Percentiles rank a stretch among this genome's conserved stretches.
phyloP scores from a whole-genome alignment of 441 rosid genomes.

The Biscutella auriculata region DNA sequence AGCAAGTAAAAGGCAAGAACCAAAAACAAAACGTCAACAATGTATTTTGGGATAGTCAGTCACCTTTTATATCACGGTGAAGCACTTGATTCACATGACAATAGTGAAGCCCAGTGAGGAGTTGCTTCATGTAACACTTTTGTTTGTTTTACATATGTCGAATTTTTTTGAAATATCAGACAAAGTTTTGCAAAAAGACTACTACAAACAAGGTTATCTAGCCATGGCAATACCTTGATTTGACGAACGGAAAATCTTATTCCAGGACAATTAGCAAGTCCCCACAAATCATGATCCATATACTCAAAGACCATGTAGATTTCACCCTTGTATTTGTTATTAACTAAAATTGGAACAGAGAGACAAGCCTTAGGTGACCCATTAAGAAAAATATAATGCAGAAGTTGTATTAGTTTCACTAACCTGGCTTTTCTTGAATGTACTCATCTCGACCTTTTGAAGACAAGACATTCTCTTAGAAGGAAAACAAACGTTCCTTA shows the following conservation, averaged over 20 bases:
- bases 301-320: slow-evolving; percentile 96
- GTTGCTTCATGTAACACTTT: slow-evolving; percentile 90
- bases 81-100: slow-evolving; percentile 90
- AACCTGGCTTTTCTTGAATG: slow-evolving; percentile 72
- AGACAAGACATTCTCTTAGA: no score
- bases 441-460: slow-evolving; percentile 67
- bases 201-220: neutral
- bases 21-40: neutral
- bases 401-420: slow-evolving; percentile 10
- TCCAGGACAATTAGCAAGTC: slow-evolving; percentile 95
- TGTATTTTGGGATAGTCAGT: neutral
- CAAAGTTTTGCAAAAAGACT: no score
- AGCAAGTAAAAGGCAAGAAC: neutral
- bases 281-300: slow-evolving; percentile 97
- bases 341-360: slow-evolving; percentile 31
- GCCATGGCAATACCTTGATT: slow-evolving; percentile 29
- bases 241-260: slow-evolving; percentile 65
- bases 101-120: slow-evolving; percentile 82
- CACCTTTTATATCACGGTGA: slow-evolving; percentile 93
- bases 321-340: slow-evolving; percentile 81
- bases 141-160: no score
- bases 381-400: neutral
- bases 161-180: no score
- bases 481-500: no score
- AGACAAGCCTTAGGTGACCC: neutral